Base-by-base conservation (phyloP, 345 rosid genomes). In the Lumnitzera racemosa region DNA sequence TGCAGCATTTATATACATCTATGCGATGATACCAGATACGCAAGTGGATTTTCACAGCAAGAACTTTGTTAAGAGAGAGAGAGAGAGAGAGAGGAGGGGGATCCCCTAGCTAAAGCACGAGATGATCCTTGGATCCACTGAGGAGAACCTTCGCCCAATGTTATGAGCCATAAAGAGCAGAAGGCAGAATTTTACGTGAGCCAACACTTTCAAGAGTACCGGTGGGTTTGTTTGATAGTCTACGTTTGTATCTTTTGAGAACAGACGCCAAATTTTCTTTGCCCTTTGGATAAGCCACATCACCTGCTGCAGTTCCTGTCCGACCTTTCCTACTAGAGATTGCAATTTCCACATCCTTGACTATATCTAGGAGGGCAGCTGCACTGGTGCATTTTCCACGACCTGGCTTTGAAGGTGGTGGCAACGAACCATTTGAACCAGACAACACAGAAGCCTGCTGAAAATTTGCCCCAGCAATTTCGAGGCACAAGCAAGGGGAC, bases 251-350 rank as follows among this genome's bases (percentile, higher is more conserved):
- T 52, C 99, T 90, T 62, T 95, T 95, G 51, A 95, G 87, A 36
- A 95, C 99, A 8, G 99, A 90, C n/a, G 94, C 88, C 68, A 95
- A 68, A 59, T 95, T 95, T 78, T 90, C 96, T 75, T 88, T 95
- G 29, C 99, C 99, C 65, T 79, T 88, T 0, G 96, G 97, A 60
- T 86, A 95, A 51, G 98, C 99, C 16, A 95, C 98, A 49, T 95
- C 99, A 7, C 99, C 99, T 13, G 99, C 98, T 51, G 96, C 88
- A 62, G 94, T 95, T 46, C 99, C 98, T 1, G 80, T 82, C 54
- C 91, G 80, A 62, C 99, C 99, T 72, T 81, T 95, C n/a, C 99
- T 83, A 52, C 80, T 55, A 41, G 96, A 90, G 74, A 90, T 85
- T 49, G 96, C 89, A n/a, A 61, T 76, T 80, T 95, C 98, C 47